These are phyloP conservation scores for Dovyalis caffra DNA, from an alignment of 345 rosid genomes.

Conservation along the genomic window DNA sequence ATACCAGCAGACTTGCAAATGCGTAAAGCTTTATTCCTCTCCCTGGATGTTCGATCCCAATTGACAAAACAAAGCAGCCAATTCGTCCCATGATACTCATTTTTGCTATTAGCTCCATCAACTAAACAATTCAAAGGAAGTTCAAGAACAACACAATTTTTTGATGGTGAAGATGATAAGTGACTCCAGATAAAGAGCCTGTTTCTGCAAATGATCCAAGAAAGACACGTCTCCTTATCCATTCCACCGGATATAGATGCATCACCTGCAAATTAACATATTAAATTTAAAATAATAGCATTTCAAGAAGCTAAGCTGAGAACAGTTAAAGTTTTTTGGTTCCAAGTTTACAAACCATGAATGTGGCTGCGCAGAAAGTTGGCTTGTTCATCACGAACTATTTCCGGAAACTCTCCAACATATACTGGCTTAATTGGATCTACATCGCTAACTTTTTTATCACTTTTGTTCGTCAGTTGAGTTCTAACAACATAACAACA, in stretches of 20 bases:
- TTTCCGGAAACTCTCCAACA: slow-evolving; percentile 83
- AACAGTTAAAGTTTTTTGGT: no score
- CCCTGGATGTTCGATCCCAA: slow-evolving; percentile 50
- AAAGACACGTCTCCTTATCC: slow-evolving; percentile 66
- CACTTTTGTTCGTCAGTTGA: slow-evolving; percentile 45
- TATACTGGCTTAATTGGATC: slow-evolving; percentile 81
- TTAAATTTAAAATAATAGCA: no score
- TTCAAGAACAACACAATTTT: slow-evolving; percentile 56
- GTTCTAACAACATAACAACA: slow-evolving; percentile 37
- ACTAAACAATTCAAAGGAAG: slow-evolving; percentile 48
- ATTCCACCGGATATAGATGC: slow-evolving; percentile 66
- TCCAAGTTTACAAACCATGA: no score
- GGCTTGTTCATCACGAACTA: slow-evolving; percentile 67
- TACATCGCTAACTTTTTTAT: slow-evolving; percentile 39
- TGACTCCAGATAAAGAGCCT: slow-evolving; percentile 76
- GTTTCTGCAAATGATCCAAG: slow-evolving; percentile 72
- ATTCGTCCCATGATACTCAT: slow-evolving; percentile 29
- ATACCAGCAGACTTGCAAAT: slow-evolving; percentile 48
- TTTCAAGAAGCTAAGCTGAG: no score
- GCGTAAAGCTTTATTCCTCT: slow-evolving; percentile 34
- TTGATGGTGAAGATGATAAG: slow-evolving; percentile 47
- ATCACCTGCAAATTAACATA: slow-evolving; percentile 48
- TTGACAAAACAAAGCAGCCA: slow-evolving; percentile 71
- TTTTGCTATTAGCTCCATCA: slow-evolving; percentile 28
- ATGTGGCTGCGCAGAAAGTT: slow-evolving; percentile 40